phyloP scores from a whole-genome alignment of 2,329 filamentous ascomycete genomes.

The Microdochium paspali region DNA sequence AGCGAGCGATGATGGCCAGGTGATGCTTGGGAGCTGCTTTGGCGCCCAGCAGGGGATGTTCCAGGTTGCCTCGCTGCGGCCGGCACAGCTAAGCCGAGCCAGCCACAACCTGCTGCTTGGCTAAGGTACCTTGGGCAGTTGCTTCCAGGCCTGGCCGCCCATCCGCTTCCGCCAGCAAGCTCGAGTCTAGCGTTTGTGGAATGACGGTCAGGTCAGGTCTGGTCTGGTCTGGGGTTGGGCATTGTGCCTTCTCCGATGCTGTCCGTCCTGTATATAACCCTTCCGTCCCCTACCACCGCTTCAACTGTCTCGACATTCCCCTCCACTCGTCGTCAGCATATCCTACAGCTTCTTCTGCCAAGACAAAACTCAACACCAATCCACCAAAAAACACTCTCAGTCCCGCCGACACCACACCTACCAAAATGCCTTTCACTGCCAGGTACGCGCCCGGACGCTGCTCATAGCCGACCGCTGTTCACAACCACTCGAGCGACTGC shows the following conservation, averaged over 20 bases:
- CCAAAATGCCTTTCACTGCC: conserved; percentile 49
- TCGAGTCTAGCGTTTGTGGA: too few relatives aligned
- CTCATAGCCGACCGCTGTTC: too few relatives aligned
- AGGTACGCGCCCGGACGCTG: conserved; percentile 33
- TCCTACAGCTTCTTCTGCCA: background rate
- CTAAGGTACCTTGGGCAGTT: too few relatives aligned
- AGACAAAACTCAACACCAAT: background rate
- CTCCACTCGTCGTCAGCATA: background rate
- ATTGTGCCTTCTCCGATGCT: too few relatives aligned
- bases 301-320: too few relatives aligned
- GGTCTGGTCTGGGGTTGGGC: too few relatives aligned
- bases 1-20: background rate
- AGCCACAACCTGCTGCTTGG: too few relatives aligned
- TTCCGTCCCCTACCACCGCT: background rate
- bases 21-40: background rate
- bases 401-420: background rate
- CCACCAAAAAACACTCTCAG: background rate
- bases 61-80: background rate
- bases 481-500: conserved; percentile 8
- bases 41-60: background rate
- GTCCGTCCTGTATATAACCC: background rate
- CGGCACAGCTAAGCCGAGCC: background rate
- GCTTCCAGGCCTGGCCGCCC: too few relatives aligned
- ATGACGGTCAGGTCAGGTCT: too few relatives aligned
- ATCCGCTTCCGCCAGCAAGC: too few relatives aligned